Percentiles rank a stretch among this genome's conserved stretches.
Conservation (phyloP, 2,329 filamentous ascomycete species). For the Karstenula rhodostoma region DNA sequence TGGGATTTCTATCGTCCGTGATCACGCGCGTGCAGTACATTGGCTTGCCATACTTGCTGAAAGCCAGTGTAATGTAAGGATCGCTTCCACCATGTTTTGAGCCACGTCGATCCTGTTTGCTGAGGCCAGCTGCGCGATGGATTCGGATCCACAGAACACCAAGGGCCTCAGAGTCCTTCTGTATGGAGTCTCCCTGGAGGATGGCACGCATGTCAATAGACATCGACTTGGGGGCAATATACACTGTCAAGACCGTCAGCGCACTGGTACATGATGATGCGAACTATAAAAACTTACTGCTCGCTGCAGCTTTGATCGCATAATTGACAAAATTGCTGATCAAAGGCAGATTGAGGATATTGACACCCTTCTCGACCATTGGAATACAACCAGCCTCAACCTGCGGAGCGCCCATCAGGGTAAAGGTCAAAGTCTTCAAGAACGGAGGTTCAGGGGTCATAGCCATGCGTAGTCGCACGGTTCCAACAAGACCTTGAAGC, state of each 20-base stretch:
- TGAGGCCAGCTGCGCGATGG: slow-evolving; percentile 84
- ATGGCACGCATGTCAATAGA: slow-evolving; percentile 90
- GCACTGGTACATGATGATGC: too few species aligned
- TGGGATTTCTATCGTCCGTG: slow-evolving; percentile 89
- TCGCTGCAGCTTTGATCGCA: slow-evolving; percentile 84
- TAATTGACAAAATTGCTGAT: slow-evolving; percentile 98
- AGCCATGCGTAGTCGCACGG: slow-evolving; percentile 80
- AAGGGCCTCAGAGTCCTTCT: slow-evolving; percentile 85
- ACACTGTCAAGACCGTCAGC: slow-evolving; percentile 62
- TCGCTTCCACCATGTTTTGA: slow-evolving; percentile 89
- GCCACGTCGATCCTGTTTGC: slow-evolving; percentile 87
- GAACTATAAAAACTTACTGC: slow-evolving; percentile 45
- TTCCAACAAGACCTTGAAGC: slow-evolving; percentile 88
- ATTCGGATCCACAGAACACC: slow-evolving; percentile 94
- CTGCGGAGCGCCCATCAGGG: slow-evolving; percentile 91
- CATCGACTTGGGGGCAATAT: slow-evolving; percentile 94
- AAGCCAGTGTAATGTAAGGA: slow-evolving; percentile 92
- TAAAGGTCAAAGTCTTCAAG: slow-evolving; percentile 89
- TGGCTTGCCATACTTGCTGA: slow-evolving; percentile 96
- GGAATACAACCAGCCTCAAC: slow-evolving; percentile 89
- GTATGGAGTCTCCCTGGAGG: slow-evolving; percentile 88
- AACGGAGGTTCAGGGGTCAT: slow-evolving; percentile 92
- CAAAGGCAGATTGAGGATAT: slow-evolving; percentile 87
- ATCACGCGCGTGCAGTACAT: slow-evolving; percentile 98
- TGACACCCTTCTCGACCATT: slow-evolving; percentile 89